These are phyloP conservation scores for Andrographis paniculata DNA, from an alignment of 305 asterid species.

Conservation along the genomic window DNA sequence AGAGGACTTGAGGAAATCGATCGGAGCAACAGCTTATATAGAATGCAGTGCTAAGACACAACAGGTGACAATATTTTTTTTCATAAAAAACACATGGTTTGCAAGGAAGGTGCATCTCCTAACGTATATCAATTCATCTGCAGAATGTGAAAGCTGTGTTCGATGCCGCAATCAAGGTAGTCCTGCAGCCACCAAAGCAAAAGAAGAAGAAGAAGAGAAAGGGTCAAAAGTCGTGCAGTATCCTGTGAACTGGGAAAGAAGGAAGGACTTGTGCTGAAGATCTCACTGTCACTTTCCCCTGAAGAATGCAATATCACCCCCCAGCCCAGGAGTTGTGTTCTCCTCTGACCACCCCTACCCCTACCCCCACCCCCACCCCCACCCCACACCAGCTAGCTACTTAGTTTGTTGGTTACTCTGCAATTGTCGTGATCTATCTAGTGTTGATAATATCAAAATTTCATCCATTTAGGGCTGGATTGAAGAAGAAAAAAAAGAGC, in stretches of 20 bases:
- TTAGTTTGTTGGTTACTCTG: constrained; percentile 23
- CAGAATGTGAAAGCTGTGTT: constrained; percentile 80
- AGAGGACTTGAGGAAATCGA: constrained; percentile 43
- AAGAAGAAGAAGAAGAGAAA: constrained; percentile 63
- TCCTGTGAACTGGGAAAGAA: constrained; percentile 27
- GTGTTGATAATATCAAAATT: constrained; percentile 18
- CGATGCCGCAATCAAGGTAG: constrained; percentile 75
- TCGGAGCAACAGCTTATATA: constrained; percentile 43
- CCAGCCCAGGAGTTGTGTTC: not conserved
- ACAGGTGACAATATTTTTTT: too few relatives aligned
- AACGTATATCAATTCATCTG: constrained; percentile 2
- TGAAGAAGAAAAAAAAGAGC: constrained; percentile 4
- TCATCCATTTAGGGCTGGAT: constrained; percentile 15
- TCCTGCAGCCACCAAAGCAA: constrained; percentile 65
- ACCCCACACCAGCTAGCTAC: constrained; percentile 22
- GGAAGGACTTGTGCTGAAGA: not conserved
- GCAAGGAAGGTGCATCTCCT: too few relatives aligned
- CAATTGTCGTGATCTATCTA: constrained; percentile 17
- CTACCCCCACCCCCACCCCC: not conserved
- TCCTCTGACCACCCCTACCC: too few relatives aligned
- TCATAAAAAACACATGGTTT: too few relatives aligned
- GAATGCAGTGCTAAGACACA: constrained; percentile 59
- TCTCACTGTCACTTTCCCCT: not conserved
- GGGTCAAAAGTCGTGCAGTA: constrained; percentile 45
- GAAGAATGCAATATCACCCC: not conserved